Evolutionary conservation across 257 asterid genomes (phyloP), one percentile per base, ranked within the genome.

Genomic region (Marsdenia floribunda): DNA sequence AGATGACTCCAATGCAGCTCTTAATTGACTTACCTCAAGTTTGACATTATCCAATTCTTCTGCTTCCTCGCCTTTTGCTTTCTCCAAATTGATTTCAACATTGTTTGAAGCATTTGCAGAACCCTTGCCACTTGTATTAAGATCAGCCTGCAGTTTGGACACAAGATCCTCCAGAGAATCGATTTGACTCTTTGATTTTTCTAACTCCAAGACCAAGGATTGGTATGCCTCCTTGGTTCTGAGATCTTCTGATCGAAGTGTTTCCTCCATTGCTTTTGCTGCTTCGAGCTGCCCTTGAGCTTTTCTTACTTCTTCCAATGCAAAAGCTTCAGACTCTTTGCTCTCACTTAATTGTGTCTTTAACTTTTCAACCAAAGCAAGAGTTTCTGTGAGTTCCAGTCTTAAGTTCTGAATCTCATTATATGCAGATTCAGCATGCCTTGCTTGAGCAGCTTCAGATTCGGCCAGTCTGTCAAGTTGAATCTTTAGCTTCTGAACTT

Each of bases 381-480:
- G 86, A 18, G 91, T 87, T 66, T 87, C 84, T 0, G 80, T 66
- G n/a, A 95, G 96, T 75, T 95, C 93, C 26, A 74, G 24, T 60
- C 88, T 83, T 81, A 95, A 81, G 86, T 85, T 85, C 67, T 80
- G 87, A 68, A 83, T 83, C 87, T 92, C 98, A 4, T 57, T 77
- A 71, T 82, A 72, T 19, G 99, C 91, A 8, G 90, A 85, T 76
- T 92, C 98, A n/a, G 96, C 88, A 21, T 82, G 89, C 77, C 84
- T 76, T 69, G 91, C 90, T 70, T 85, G 95, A 57, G 91, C 76
- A 58, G 89, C 87, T 77, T 90, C 96, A 0, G 93, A 89, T 68
- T 91, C 96, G 6, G 84, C 78, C 61, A 81, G 75, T 68, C 82
- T 73, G 68, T 85, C 90, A 10, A 94, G 79, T 80, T 90, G 97